Evolutionary conservation across 2,329 filamentous ascomycete genomes (phyloP), one percentile per base, ranked within the genome.

Genomic region (Diatrype stigma): DNA sequence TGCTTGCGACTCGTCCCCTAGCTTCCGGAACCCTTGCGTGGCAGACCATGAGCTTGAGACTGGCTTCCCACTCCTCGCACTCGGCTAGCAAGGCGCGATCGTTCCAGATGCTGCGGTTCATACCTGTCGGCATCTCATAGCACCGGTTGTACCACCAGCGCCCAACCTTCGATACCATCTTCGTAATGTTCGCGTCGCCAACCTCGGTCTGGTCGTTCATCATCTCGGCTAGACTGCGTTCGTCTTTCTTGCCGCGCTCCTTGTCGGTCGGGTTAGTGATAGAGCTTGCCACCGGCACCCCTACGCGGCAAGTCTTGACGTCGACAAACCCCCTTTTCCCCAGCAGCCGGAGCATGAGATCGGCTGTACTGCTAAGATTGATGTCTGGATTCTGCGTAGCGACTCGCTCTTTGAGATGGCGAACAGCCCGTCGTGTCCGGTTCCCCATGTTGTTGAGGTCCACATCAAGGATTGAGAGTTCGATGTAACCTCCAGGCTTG

Each of bases 141-240:
- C 93, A 96, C 48, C 88, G 84, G 10, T 84, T 89, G 70, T 96
- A 97, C 94, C 94, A 99, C 90, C 93, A 97, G 42, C 94, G 81
- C 2, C 91, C 93, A 11, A 97, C 93, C 56, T 85, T 87, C 16
- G 91, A 87, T 21, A 97, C 91, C 78, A 96, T 96, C 64, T 90
- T 92, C 14, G 90, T 90, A 64, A 97, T 96, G 58, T 84, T 86
- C 63, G 91, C 89, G 59, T 96, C 90, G 21, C 87, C 86, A 14
- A 80, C 75, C 0, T 82, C 77, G n/a, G 82, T 80, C 34, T 85
- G 78, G 57, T 90, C 85, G 28, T 79, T 84, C 70, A 90, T 86
- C 71, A 90, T 83, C 62, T 91, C 87, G 1, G 84, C 83, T 1
- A 91, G 73, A 56, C 76, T 81, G 19, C 78, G 73, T 48, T 80